phyloP scores from a whole-genome alignment of 805 yeast genomes.

The Cyberlindnera maclurae region DNA sequence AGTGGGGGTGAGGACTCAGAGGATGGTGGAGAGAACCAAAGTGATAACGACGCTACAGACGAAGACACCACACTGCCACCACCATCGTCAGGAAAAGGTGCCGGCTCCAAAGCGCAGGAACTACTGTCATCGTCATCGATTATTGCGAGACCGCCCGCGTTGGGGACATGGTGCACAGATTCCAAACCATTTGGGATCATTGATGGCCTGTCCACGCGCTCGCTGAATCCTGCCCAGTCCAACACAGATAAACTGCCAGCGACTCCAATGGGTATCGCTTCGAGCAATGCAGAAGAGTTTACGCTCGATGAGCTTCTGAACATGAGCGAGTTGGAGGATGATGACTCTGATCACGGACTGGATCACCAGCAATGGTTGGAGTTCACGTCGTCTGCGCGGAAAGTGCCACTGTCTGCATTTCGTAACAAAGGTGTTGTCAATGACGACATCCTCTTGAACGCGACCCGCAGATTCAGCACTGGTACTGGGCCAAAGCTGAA shows the following conservation, averaged over 20 bases:
- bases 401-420: conserved; percentile 83
- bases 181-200: conserved; percentile 87
- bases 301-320: conserved; percentile 78
- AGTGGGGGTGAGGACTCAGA: conserved; percentile 32
- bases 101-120: conserved; percentile 83
- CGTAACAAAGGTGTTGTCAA: conserved; percentile 59
- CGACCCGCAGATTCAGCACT: conserved; percentile 19
- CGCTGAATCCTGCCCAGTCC: conserved; percentile 43
- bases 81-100: conserved; percentile 46
- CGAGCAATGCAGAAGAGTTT: conserved; percentile 32
- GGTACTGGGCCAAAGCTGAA: conserved; percentile 4
- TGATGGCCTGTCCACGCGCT: conserved; percentile 88
- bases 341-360: conserved; percentile 43
- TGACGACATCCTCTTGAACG: conserved; percentile 23
- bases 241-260: conserved; percentile 4
- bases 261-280: conserved; percentile 11
- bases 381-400: conserved; percentile 35
- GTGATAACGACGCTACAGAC: conserved; percentile 88
- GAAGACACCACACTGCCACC: conserved; percentile 83
- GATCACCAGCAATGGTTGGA: conserved; percentile 31
- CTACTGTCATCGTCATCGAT: conserved; percentile 82
- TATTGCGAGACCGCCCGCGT: conserved; percentile 82
- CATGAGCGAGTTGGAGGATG: conserved; percentile 81
- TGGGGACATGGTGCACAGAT: conserved; percentile 88
- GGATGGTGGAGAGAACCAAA: conserved; percentile 14